These are phyloP conservation scores for Epichloe aotearoae DNA, from an alignment of 2,329 filamentous ascomycete genomes.

Conservation along the genomic window DNA sequence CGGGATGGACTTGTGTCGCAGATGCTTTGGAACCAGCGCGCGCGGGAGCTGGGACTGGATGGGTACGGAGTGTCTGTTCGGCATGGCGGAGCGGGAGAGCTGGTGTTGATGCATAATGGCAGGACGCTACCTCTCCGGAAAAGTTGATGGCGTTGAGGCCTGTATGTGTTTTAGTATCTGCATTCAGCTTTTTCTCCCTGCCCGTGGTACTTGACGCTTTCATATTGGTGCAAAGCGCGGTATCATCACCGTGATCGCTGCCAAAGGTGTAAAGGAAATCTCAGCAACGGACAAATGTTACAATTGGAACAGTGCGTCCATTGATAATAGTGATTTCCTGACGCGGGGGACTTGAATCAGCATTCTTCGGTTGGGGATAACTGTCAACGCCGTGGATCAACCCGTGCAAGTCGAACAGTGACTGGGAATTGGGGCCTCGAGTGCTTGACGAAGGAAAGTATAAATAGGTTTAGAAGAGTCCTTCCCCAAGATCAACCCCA, in stretches of 20 bases:
- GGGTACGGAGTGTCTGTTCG: conserved; percentile 40
- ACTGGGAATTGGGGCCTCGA: background rate
- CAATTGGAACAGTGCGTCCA: background rate
- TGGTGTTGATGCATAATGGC: conserved; percentile 41
- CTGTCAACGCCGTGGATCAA: no score
- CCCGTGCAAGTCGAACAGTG: background rate
- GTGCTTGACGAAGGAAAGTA: no score
- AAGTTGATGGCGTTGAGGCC: background rate
- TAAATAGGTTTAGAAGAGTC: no score
- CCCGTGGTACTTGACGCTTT: background rate
- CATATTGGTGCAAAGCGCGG: no score
- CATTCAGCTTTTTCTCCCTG: background rate
- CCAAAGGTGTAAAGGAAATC: no score
- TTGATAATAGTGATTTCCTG: background rate
- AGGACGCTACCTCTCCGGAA: conserved; percentile 15
- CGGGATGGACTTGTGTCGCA: conserved; percentile 46
- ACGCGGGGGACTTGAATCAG: background rate
- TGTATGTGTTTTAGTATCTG: background rate
- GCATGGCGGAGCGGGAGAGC: conserved; percentile 20
- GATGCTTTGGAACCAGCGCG: conserved; percentile 59
- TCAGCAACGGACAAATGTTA: no score
- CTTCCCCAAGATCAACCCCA: no score
- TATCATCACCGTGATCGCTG: no score
- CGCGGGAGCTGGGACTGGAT: conserved; percentile 48
- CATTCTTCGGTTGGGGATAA: background rate